phyloP scores from a whole-genome alignment of 1,284 basidiomycete species.

The Crucibulum cyathiforme region DNA sequence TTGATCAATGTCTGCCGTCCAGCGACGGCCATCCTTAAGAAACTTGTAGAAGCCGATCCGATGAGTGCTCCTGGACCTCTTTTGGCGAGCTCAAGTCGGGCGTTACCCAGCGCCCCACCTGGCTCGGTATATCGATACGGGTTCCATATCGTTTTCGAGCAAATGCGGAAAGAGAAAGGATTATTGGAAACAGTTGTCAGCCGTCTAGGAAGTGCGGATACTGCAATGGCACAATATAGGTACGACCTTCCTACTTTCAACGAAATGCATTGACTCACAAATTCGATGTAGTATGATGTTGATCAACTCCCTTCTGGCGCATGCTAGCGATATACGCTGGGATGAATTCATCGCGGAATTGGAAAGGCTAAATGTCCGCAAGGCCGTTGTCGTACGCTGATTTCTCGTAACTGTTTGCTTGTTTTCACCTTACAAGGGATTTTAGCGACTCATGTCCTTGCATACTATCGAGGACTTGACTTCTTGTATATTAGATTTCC shows the following conservation, averaged over 20 bases:
- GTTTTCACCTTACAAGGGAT: constrained; percentile 7
- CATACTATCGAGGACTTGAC: constrained; percentile 87
- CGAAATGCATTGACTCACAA: constrained; percentile 6
- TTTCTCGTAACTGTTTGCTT: constrained; percentile 11
- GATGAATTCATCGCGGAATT: constrained; percentile 80
- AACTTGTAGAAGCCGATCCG: constrained; percentile 84
- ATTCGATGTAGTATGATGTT: constrained; percentile 73
- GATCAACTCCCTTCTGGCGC: constrained; percentile 85
- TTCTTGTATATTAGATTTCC: constrained; percentile 90
- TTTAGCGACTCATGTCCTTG: constrained; percentile 84
- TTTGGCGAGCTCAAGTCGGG: constrained; percentile 65
- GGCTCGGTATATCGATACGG: constrained; percentile 82
- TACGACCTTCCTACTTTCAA: constrained; percentile 35
- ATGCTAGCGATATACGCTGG: constrained; percentile 79
- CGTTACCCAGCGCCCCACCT: constrained; percentile 54
- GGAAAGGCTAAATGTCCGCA: constrained; percentile 81
- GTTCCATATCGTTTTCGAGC: constrained; percentile 81
- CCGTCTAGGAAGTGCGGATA: constrained; percentile 81
- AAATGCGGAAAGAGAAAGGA: constrained; percentile 73
- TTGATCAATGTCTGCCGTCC: constrained; percentile 97
- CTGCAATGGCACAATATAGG: constrained; percentile 86
- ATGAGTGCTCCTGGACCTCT: constrained; percentile 63
- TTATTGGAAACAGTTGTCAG: constrained; percentile 80
- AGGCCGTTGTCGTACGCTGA: constrained; percentile 77
- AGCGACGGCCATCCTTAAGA: constrained; percentile 91